Evolutionary conservation across 2,329 filamentous ascomycete genomes (phyloP), one percentile per base, ranked within the genome.

Genomic region (Huntiella savannae): DNA sequence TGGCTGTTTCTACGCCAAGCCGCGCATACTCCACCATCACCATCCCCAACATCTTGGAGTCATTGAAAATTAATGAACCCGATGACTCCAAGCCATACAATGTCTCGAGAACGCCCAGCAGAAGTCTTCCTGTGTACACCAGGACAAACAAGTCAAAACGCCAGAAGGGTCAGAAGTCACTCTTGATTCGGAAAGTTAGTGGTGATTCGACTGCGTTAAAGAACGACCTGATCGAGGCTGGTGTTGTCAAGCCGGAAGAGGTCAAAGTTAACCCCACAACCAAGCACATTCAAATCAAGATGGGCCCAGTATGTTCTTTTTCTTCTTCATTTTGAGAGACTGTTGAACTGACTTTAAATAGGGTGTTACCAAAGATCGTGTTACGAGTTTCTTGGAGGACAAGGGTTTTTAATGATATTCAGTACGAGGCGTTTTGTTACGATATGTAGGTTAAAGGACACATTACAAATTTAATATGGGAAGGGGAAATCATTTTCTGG

Each of bases 131-230:
- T 13, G 40, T 41, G 15, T 41, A 41, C 13, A 11, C 13, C 10
- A 19, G 40, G 4, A n/a, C 10, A 13, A 33, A 41, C 11, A 13
- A n/a, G 7, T 19, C 40, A 16, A 41, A 28, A 28, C 22, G 22
- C 22, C 6, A 32, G 8, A 41, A 16, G 10, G 40, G 17, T 10
- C 13, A 32, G 57, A 74, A 77, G 55, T 63, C 82, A 55, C 92
- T 88, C 4, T 62, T 75, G 48, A 63, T 98, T 47, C 81, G 85
- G 59, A 86, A 82, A 62, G 71, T 88, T 43, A 76, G 84, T 48
- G 91, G 91, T 12, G 72, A 93, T 58, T 56, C 76, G 43, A 60
- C 65, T 32, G 70, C 66, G 3, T 59, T 96, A 52, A 68, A 73
- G 51, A 61, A 70, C 33, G 79, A 86, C 54, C 58, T 96, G 48